Evolutionary conservation across 2,329 filamentous ascomycete species (phyloP), one percentile per base, ranked within the genome.

Genomic region (Talaromyces pinophilus): DNA sequence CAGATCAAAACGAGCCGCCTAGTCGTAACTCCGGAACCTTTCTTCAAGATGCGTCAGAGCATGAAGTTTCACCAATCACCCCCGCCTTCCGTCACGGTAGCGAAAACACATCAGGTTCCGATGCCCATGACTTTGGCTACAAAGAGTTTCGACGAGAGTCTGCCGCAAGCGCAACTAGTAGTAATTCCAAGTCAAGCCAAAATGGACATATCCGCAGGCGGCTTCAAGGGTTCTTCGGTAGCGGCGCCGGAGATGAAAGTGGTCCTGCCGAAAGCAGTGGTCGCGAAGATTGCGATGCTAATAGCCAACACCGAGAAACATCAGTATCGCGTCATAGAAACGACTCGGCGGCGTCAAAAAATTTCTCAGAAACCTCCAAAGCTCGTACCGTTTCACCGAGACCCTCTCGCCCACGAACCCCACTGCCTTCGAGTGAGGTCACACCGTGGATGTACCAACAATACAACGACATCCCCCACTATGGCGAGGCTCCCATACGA

Each of bases 391-490:
- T 84, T 55, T 96, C 93, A 63, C 92, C 92, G 48, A 86, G 87
- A 62, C 88, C 87, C 38, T 93, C 91, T 33, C 86, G 92, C 71
- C 92, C 93, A 59, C 86, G 90, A 72, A 96, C 92, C n/a, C 93
- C 93, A 13, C 84, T 93, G 62, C 92, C 92, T 50, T 92, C 92
- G 13, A 95, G 92, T 74, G 94, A 98, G 79, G 93, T 99, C 66
- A 95, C 96, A 46, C 95, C 95, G n/a, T 99, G 97, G 85, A 85
- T 96, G 69, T 98, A 95, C 76, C 95, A 98, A 79, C 65, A 67
- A 60, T 63, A 63, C 57, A 92, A 95, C 76, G 91, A 93, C 75
- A 91, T 93, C 73, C 87, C 87, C 55, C 87, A 88, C 70, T 92
- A 89, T 80, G 91, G 91, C 67, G 90, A 93, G 78, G 90, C 91